Base-by-base conservation (phyloP, 78 protist genomes). In the slime mould (Dictyostelium discoideum) region DNA sequence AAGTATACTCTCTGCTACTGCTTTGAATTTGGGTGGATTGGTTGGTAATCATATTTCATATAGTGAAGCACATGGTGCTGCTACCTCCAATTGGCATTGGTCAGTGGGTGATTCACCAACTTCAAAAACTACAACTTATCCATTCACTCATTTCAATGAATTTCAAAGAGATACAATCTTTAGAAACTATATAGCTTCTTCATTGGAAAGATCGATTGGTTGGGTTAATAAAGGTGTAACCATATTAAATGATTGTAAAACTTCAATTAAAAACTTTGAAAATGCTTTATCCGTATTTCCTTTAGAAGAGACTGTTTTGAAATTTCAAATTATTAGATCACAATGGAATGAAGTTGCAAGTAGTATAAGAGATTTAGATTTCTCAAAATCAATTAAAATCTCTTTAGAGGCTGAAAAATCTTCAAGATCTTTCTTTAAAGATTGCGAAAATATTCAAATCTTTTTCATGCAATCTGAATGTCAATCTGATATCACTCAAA, bases 71-170 rank as follows among this genome's bases (percentile, higher is more conserved):
- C 39, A 63, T 20, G 22, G 44, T 44, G 9, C 72, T 2, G 83
- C 90, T 3, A 65, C 81, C 9, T 46, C 81, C 3, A 60, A 84
- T 18, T 92, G 96, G 96, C 93, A 85, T 24, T 92, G 89, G 89
- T 50, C 85, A 8, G 90, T 92, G 5, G 96, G 96, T 69, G 90
- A 92, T 60, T 81, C 87, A 7, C 96, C 96, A 24, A 26, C 44
- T 18, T 83, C 96, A 4, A 86, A 84, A 54, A 92, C 96, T n/a
- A 81, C 37, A 20, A 57, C 60, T 14, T 90, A 50, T 39, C 95
- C 95, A 82, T 82, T 90, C 77, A 84, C 84, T 29, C 76, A 92
- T 50, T 92, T 92, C 63, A 67, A 85, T 13, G 79, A 85, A 48
- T 92, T 84, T 63, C 93, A 92, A 86, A 42, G 24, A 18, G 96